phyloP scores from a whole-genome alignment of 371 early-diverging fungal genomes.

The Capillidium heterosporum region DNA sequence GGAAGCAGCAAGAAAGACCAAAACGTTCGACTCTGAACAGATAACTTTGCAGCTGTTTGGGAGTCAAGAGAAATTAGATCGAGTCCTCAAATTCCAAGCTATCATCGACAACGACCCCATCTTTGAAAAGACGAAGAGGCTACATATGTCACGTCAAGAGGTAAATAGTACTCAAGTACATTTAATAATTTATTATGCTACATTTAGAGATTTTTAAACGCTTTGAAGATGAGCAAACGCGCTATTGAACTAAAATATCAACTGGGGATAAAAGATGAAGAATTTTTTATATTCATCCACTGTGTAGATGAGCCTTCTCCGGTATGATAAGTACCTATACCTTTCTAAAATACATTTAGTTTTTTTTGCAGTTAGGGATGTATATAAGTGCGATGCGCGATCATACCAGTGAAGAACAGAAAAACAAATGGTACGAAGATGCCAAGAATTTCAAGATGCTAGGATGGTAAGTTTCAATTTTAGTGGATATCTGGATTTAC shows the following conservation, averaged over 20 bases:
- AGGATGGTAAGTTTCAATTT: slow-evolving; percentile 20
- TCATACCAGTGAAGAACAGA: slow-evolving; percentile 39
- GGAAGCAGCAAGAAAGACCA: background rate
- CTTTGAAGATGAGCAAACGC: background rate
- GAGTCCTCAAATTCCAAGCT: background rate
- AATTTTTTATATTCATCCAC: background rate
- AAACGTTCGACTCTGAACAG: background rate
- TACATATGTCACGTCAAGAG: background rate
- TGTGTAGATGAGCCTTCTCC: background rate
- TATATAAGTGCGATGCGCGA: slow-evolving; percentile 35
- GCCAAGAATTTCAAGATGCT: slow-evolving; percentile 35
- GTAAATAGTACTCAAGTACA: background rate
- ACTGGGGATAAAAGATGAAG: background rate
- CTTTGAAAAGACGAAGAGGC: background rate
- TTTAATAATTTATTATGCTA: background rate
- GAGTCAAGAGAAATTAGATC: background rate
- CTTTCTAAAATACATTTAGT: background rate
- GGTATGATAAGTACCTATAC: background rate
- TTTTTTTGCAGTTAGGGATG: slow-evolving; percentile 15
- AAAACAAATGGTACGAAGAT: slow-evolving; percentile 27
- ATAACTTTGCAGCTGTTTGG: background rate
- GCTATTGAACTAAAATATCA: background rate
- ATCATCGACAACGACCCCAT: background rate
- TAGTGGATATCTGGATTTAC: background rate
- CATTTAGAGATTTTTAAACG: slow-evolving; percentile 2